These are phyloP conservation scores for Penicillium sp. DNA, from an alignment of 2,329 filamentous ascomycete species.

Conservation along the genomic window DNA sequence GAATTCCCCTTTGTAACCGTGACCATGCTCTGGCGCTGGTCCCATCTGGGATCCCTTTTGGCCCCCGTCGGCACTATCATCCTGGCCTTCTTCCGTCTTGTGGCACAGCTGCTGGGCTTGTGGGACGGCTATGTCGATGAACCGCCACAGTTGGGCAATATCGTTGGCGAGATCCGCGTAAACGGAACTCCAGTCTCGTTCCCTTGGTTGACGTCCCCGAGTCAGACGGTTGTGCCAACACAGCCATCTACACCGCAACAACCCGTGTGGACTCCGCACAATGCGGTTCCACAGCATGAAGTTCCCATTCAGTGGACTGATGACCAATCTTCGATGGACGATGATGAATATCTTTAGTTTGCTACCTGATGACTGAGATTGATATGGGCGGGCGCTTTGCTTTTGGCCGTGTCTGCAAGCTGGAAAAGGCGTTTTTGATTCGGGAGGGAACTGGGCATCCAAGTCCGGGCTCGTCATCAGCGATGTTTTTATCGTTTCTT, in stretches of 20 bases:
- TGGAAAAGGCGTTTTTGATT: background rate
- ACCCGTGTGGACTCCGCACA: conserved; percentile 22
- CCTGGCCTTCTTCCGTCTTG: conserved; percentile 34
- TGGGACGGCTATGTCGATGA: conserved; percentile 48
- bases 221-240: conserved; percentile 15
- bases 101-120: conserved; percentile 41
- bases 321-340: conserved; percentile 33
- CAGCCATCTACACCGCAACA: conserved; percentile 5
- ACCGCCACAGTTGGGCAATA: conserved; percentile 23
- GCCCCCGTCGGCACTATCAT: conserved; percentile 34
- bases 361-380: background rate
- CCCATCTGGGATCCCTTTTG: conserved; percentile 36
- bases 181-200: conserved; percentile 31
- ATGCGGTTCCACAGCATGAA: conserved; percentile 10
- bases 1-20: conserved; percentile 58
- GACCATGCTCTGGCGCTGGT: conserved; percentile 55
- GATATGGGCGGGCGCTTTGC: background rate
- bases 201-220: conserved; percentile 22
- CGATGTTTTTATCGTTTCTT: background rate
- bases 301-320: conserved; percentile 13
- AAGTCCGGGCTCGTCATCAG: background rate
- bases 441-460: background rate
- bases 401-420: background rate
- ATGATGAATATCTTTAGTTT: conserved; percentile 35
- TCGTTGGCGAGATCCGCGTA: conserved; percentile 34